These are phyloP conservation scores for Paramecium sonneborni DNA, from an alignment of 73 alveolate species.

Conservation along the genomic window DNA sequence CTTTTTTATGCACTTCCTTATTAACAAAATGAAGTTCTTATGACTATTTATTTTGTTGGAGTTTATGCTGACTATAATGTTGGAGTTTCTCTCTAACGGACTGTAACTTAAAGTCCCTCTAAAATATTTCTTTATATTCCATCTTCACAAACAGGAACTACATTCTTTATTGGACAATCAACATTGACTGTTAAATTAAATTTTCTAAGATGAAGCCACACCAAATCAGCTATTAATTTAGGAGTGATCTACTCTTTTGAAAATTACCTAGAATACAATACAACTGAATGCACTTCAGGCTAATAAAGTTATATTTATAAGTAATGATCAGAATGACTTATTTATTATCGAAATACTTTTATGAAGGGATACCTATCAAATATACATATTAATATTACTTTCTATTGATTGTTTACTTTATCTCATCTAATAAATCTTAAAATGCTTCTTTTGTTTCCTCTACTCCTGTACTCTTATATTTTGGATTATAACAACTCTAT, in stretches of 20 bases:
- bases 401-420: conserved; percentile 32
- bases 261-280: neutral
- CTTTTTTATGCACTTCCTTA: conserved; percentile 39
- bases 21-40: conserved; percentile 41
- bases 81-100: conserved; percentile 19
- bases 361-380: neutral
- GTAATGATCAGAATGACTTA: neutral
- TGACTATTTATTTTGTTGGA: neutral
- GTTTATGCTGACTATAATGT: conserved; percentile 16
- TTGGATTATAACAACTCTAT: conserved; percentile 5
- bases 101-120: conserved; percentile 43
- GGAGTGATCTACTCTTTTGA: neutral
- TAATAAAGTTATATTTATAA: neutral
- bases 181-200: conserved; percentile 37
- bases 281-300: conserved; percentile 6
- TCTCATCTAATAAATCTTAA: conserved; percentile 1
- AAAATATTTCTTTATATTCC: neutral
- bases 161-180: conserved; percentile 37
- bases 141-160: conserved; percentile 39
- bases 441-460: conserved; percentile 6
- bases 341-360: neutral
- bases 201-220: conserved; percentile 37
- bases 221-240: neutral
- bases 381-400: neutral
- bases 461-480: conserved; percentile 18